A percentile compares a stretch with the other conserved stretches of the same genome.
Conservation (phyloP, 495 filamentous ascomycete genomes). For the Amphirosellinia nigrospora region DNA sequence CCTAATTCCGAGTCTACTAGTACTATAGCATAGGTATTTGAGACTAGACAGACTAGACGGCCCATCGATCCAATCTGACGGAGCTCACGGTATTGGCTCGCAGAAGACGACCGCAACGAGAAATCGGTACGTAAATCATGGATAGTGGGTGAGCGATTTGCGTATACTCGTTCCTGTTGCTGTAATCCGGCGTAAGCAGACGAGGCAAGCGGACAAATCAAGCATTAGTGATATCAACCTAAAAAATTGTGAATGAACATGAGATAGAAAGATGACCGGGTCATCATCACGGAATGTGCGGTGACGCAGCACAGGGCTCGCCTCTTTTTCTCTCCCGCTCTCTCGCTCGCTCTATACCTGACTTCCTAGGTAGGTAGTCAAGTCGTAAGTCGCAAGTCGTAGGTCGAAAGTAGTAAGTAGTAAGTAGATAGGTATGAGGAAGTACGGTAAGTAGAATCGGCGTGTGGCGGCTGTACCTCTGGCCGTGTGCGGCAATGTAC, state of each 20-base stretch:
- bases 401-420: no score
- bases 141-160: constrained; percentile 38
- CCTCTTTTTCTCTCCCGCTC: no score
- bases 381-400: no score
- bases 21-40: no score
- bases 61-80: constrained; percentile 33
- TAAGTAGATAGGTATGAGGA: no score
- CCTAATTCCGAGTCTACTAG: constrained; percentile 33
- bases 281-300: constrained; percentile 20
- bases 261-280: constrained; percentile 18
- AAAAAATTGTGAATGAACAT: constrained; percentile 12
- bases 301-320: constrained; percentile 6
- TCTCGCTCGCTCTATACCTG: no score
- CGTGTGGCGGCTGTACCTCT: constrained; percentile 22
- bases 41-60: no score
- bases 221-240: constrained; percentile 15
- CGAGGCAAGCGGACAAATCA: constrained; percentile 25
- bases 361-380: no score
- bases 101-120: constrained; percentile 27
- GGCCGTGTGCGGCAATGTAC: constrained; percentile 22
- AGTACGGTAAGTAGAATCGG: constrained; percentile 9
- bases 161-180: constrained; percentile 13
- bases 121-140: constrained; percentile 12
- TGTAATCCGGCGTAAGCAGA: constrained; percentile 26
- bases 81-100: constrained; percentile 27